Base-by-base conservation (phyloP, 352 stramenopile species). In the Globisporangium spiculum region DNA sequence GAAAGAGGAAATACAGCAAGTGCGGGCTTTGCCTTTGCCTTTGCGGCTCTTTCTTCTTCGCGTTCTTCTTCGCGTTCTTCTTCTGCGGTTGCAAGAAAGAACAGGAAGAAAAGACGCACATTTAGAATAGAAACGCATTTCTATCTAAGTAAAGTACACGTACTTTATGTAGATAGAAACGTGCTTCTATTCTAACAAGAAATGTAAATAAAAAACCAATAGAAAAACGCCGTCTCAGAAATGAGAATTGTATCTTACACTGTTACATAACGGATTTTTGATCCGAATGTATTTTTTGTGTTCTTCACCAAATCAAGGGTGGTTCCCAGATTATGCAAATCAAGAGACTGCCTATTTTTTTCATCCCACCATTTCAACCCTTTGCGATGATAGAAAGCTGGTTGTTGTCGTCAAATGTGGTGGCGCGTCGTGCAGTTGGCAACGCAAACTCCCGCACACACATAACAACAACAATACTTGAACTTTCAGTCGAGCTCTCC, bases 11-110 rank as follows among this genome's bases (percentile, higher is more conserved):
- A 48, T 48, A 48, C 41, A 54, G 20, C 53, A 32, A 36, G 26
- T 36, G 24, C 53, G 16, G 41, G 41, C 41, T 48, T n/a, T n/a
- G 41, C 4, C 38, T 12, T 48, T 48, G 38, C 10, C 34, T 9
- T 41, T 14, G 53, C 24, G 53, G 22, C 53, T 59, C 26, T 59
- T 59, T 59, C 53, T 59, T 59, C 53, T 27, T 61, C 41, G 16
- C 41, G 41, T 48, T n/a, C 41, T 48, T 48, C 22, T 24, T 30
- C 27, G 27, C 27, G 3, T 46, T 46, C 38, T 46, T 44, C 36
- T 44, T n/a, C 30, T 57, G 18, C 20, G 27, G 58, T 30, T 53
- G 34, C 20, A 36, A 36, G 34, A 36, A 54, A 34, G 8, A 48
- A 58, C 10, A 46, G 22, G 10, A 57, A 32, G 8, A 27, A 22